phyloP scores from a whole-genome alignment of 495 filamentous ascomycete species.

The Tuber borchii region DNA sequence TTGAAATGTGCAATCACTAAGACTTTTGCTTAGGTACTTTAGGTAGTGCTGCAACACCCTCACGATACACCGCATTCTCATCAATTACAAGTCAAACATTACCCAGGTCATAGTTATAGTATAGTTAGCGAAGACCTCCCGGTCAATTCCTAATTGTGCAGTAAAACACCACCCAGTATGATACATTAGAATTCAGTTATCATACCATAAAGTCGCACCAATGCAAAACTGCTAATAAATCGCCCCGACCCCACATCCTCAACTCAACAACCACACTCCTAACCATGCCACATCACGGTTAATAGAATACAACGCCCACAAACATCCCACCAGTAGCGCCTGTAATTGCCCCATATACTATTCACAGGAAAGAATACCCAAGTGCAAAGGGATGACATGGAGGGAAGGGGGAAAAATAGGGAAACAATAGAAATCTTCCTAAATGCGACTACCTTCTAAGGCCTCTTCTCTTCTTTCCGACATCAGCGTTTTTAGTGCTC shows the following conservation, averaged over 20 bases:
- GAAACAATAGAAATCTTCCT: neutral
- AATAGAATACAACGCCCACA: neutral
- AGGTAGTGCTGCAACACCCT: neutral
- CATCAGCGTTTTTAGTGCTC: neutral
- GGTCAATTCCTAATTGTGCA: neutral
- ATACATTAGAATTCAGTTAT: neutral
- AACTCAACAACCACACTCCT: neutral
- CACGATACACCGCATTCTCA: neutral
- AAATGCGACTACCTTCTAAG: slow-evolving; percentile 1
- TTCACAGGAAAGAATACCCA: neutral
- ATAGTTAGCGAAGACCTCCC: neutral
- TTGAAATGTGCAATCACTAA: too few species aligned
- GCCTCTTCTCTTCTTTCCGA: neutral
- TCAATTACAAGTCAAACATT: neutral
- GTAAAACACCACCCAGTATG: neutral
- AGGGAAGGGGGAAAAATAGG: neutral
- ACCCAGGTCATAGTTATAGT: neutral
- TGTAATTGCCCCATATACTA: neutral
- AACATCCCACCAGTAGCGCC: neutral
- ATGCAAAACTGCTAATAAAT: neutral
- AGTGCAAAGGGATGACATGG: neutral
- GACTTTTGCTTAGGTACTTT: too few species aligned
- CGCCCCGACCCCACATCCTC: neutral
- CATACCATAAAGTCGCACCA: neutral
- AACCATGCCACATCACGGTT: neutral